Evolutionary conservation across 2,329 filamentous ascomycete species (phyloP).

Genomic region (Arthrobotrys sinensis): DNA sequence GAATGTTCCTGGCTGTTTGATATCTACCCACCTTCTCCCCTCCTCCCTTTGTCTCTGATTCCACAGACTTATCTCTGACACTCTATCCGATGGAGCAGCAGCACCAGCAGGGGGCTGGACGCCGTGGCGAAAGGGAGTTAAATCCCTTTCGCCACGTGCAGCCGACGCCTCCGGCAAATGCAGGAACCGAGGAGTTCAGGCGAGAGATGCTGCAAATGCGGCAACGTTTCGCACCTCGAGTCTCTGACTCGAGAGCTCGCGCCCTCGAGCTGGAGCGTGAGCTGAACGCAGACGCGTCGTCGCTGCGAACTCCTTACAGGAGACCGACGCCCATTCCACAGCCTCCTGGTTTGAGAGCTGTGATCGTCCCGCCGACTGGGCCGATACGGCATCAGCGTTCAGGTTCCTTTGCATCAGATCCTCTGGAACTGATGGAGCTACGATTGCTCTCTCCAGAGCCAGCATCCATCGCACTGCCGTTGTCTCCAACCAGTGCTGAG

Average conservation of each 20-base stretch:
- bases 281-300: neutral
- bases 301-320: neutral
- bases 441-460: constrained; percentile 13
- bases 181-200: constrained; percentile 28
- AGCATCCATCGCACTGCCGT: neutral
- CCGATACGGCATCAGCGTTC: neutral
- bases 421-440: neutral
- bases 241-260: constrained; percentile 36
- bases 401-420: neutral
- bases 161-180: constrained; percentile 37
- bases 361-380: neutral
- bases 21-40: neutral
- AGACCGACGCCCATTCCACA: neutral
- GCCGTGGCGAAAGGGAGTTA: constrained; percentile 20
- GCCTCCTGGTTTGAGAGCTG: constrained; percentile 7
- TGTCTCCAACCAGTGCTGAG: constrained; percentile 8
- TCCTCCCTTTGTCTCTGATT: neutral
- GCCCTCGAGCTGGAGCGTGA: constrained; percentile 35
- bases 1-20: neutral
- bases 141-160: constrained; percentile 44
- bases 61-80: neutral
- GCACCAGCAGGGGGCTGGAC: neutral
- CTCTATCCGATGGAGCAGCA: constrained; percentile 1
- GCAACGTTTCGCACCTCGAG: constrained; percentile 32
- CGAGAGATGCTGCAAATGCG: constrained; percentile 23